These are phyloP conservation scores for Triticum urartu DNA, from an alignment of 176 grass and related monocot genomes.

Conservation along the genomic window DNA sequence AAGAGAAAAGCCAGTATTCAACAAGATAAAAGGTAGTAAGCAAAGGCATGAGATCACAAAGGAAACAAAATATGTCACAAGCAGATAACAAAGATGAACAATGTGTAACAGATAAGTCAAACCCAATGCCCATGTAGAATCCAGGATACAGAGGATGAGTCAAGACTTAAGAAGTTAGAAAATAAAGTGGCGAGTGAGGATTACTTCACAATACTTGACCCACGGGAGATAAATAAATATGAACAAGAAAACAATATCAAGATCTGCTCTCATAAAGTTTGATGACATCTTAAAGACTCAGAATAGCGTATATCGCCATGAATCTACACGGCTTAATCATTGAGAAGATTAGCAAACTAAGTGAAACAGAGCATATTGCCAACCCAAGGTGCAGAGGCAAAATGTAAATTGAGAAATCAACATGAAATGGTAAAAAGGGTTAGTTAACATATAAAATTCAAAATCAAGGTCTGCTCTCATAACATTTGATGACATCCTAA, in stretches of 20 bases:
- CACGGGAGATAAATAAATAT: too few relatives aligned
- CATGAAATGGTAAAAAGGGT: background rate
- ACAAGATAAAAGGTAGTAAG: too few relatives aligned
- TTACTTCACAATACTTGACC: background rate
- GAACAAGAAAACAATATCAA: too few relatives aligned
- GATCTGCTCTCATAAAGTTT: too few relatives aligned
- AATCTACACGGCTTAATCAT: too few relatives aligned
- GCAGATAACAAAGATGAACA: background rate
- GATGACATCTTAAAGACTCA: too few relatives aligned
- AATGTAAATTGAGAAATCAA: background rate
- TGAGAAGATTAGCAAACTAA: too few relatives aligned
- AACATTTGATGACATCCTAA: slow-evolving; percentile 26
- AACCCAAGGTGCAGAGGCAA: background rate
- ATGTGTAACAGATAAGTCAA: background rate
- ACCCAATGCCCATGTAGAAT: background rate
- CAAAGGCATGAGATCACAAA: background rate
- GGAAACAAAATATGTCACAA: background rate
- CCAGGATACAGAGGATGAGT: background rate
- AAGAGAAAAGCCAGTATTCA: too few relatives aligned
- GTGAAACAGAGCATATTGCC: too few relatives aligned
- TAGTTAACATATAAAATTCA: background rate
- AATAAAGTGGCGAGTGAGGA: background rate
- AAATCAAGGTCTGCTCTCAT: slow-evolving; percentile 24
- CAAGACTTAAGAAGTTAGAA: background rate
- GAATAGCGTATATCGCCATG: too few relatives aligned